phyloP scores from a whole-genome alignment of 345 rosid genomes.

The Nephelium lappaceum region DNA sequence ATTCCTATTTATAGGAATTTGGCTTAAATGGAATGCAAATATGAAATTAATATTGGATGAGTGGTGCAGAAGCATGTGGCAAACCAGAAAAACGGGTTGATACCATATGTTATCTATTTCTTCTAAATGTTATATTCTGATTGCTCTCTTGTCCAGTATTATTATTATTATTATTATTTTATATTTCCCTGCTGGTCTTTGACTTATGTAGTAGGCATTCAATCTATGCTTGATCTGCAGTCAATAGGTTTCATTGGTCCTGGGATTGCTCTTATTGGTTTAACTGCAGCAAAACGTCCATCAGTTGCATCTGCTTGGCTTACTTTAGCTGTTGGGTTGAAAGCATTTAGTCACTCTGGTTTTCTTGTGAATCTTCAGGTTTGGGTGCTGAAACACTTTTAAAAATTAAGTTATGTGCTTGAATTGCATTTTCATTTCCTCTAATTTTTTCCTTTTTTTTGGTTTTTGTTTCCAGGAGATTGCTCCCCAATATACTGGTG shows the following conservation, averaged over 20 bases:
- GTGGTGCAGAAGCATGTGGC: not conserved
- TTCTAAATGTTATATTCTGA: not conserved
- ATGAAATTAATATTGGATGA: not conserved
- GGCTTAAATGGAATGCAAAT: too few relatives aligned
- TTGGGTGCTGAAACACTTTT: constrained; percentile 13
- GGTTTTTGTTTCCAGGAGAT: constrained; percentile 65
- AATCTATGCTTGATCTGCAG: constrained; percentile 49
- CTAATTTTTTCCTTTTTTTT: constrained; percentile 29
- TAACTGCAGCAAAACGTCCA: constrained; percentile 75
- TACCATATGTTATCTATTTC: not conserved
- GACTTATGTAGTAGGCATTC: constrained; percentile 13
- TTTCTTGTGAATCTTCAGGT: constrained; percentile 98
- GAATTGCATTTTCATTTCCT: constrained; percentile 10
- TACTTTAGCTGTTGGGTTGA: constrained; percentile 83
- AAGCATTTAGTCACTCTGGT: constrained; percentile 94
- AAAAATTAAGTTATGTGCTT: not conserved
- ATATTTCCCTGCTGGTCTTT: not conserved
- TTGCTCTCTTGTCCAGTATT: not conserved
- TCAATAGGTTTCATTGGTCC: constrained; percentile 90
- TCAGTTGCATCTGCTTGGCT: constrained; percentile 89
- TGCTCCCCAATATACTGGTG: constrained; percentile 88
- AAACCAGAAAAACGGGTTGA: not conserved
- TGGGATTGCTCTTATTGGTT: constrained; percentile 75
- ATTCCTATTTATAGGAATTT: not conserved
- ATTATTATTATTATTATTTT: not conserved